Conservation (phyloP, 2,329 filamentous ascomycete species). For the Epicoccum nigrum region DNA sequence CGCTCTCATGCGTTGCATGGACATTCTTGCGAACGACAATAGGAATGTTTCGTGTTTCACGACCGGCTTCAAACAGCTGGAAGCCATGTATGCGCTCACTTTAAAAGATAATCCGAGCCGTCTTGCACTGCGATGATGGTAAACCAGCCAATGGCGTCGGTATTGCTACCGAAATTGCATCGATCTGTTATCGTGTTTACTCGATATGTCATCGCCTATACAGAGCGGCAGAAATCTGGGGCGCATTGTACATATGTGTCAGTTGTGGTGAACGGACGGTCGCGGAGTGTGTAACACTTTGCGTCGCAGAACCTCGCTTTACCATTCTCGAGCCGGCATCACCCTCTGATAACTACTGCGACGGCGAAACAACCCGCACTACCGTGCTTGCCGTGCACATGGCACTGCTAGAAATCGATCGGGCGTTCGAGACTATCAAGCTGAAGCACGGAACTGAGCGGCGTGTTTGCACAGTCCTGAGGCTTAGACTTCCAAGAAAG, state of each 20-base stretch:
- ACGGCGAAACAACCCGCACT: background rate
- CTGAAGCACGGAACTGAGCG: constrained; percentile 10
- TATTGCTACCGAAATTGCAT: background rate
- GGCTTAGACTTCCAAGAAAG: constrained; percentile 30
- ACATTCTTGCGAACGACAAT: constrained; percentile 24
- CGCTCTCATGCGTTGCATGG: constrained; percentile 21
- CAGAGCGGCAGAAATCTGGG: too few species aligned
- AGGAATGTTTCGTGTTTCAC: constrained; percentile 23
- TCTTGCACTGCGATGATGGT: too few species aligned
- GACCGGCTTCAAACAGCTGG: constrained; percentile 20
- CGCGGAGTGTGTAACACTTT: constrained; percentile 8
- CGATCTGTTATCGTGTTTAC: too few species aligned
- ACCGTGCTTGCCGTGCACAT: background rate
- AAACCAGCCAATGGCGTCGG: background rate
- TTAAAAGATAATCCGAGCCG: background rate
- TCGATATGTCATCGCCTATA: too few species aligned
- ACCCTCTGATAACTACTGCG: background rate
- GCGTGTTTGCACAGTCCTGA: constrained; percentile 12
- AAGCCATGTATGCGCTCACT: constrained; percentile 13
- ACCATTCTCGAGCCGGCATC: background rate
- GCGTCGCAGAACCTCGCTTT: constrained; percentile 10
- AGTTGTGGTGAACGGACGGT: background rate
- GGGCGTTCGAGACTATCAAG: background rate
- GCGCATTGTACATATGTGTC: background rate
- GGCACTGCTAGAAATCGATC: background rate